Conservation (phyloP, 202 grass and related monocot genomes). For the Schoenoplectus tabernaemontani region DNA sequence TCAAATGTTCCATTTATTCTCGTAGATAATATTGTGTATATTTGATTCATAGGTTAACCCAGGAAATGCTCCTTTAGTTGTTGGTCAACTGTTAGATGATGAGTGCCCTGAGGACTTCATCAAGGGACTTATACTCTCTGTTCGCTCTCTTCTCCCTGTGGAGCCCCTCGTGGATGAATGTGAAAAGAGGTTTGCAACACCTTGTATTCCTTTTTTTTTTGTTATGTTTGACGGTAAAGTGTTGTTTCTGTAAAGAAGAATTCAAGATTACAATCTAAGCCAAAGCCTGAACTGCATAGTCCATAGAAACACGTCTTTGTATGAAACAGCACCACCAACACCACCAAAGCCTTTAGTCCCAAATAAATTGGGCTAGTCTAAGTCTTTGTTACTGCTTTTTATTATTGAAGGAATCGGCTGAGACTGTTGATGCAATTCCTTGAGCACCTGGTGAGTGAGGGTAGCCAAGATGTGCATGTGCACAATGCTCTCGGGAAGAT, state of each 20-base stretch:
- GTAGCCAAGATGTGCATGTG: constrained; percentile 96
- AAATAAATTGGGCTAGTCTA: neutral
- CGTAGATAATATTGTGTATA: neutral
- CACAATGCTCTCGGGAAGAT: constrained; percentile 95
- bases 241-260: neutral
- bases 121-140: constrained; percentile 94
- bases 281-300: neutral
- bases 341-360: no score
- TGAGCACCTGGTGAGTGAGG: constrained; percentile 86
- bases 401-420: constrained; percentile 59
- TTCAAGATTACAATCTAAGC: neutral
- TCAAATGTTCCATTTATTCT: neutral
- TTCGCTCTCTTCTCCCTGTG: constrained; percentile 92
- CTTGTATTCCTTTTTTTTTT: neutral
- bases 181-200: constrained; percentile 72
- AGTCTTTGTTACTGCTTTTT: constrained; percentile 16
- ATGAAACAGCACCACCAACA: neutral
- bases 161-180: constrained; percentile 92
- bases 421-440: constrained; percentile 72
- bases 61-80: constrained; percentile 85
- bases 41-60: constrained; percentile 66
- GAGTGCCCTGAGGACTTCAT: constrained; percentile 99
- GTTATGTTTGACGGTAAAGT: neutral
- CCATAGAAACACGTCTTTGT: neutral
- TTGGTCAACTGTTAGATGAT: constrained; percentile 87